phyloP scores from a whole-genome alignment of 192 early-diverging fungal species.

The Geosiphon pyriformis region DNA sequence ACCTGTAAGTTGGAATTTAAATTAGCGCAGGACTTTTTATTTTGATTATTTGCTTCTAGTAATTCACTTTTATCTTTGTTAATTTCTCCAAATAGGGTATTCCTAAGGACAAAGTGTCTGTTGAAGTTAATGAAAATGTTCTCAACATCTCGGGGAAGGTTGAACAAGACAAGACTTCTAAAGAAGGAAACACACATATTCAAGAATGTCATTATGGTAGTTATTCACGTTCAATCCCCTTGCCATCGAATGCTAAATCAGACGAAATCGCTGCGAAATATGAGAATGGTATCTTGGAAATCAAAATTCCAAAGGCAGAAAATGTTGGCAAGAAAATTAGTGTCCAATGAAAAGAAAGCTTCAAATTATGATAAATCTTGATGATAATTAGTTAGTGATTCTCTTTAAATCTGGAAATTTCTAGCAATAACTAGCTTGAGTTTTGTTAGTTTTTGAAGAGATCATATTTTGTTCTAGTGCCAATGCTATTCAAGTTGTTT shows the following conservation, averaged over 20 bases:
- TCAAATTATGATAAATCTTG: too few relatives aligned
- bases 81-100: conserved; percentile 44
- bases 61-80: background rate
- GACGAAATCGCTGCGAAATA: conserved; percentile 48
- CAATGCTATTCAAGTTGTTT: too few relatives aligned
- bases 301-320: conserved; percentile 41
- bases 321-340: conserved; percentile 38
- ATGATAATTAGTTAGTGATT: too few relatives aligned
- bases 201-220: conserved; percentile 48
- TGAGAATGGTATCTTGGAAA: conserved; percentile 49
- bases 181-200: conserved; percentile 38
- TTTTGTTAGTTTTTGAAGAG: too few relatives aligned
- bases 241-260: conserved; percentile 41
- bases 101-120: conserved; percentile 47
- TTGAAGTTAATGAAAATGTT: conserved; percentile 41
- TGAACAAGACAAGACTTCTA: conserved; percentile 27
- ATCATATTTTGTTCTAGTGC: too few relatives aligned
- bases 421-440: too few relatives aligned
- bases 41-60: background rate
- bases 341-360: too few relatives aligned
- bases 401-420: too few relatives aligned
- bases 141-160: conserved; percentile 43
- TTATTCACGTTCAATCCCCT: conserved; percentile 41
- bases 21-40: background rate
- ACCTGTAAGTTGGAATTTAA: conserved; percentile 26